Base-by-base conservation (phyloP, 192 early-diverging fungal species). In the Ambispora gerdemannii region DNA sequence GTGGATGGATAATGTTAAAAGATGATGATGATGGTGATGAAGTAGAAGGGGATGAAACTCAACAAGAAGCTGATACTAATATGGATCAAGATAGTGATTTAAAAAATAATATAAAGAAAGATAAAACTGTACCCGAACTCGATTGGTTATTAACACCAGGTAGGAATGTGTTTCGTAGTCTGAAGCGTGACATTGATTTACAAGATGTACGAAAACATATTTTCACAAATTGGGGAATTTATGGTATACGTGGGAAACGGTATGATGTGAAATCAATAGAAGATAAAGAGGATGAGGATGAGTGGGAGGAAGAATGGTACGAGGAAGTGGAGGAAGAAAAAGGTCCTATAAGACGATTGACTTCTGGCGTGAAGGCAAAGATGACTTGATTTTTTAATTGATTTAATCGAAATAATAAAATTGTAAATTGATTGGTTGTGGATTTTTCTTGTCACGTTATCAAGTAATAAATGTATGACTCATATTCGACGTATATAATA, bases 171-270 rank as follows among this genome's bases (percentile, higher is more conserved):
- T 91, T 91, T 68, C 80, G 81, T 35, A 88, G 85, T 70, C 72
- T 90, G 72, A 91, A 90, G 76, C 84, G 84, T 52, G 89, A 92
- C 65, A 79, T 91, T 75, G 86, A 90, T 49, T 75, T 89, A 70
- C 75, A 83, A 28, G 90, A 92, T 73, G 76, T 92, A 68, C 76
- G 88, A 59, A 86, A 91, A 63, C 83, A 81, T 55, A 85, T 88
- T 13, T 86, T 85, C 68, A 84, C 89, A 56, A 92, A 92, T 75
- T 90, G 89, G 88, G 90, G 88, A 27, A 87, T 92, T 64, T 92
- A 88, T 78, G 88, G 85, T 32, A 85, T 92, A 73, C 85, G 91
- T 62, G 91, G 89, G 51, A 90, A 91, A 76, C 81, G 84, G 47
- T 92, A 92, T 80, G 91, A 92, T 77, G 88, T 92, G 6, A 82